Conservation (phyloP, 371 early-diverging fungal species). For the Mortierella sp. region DNA sequence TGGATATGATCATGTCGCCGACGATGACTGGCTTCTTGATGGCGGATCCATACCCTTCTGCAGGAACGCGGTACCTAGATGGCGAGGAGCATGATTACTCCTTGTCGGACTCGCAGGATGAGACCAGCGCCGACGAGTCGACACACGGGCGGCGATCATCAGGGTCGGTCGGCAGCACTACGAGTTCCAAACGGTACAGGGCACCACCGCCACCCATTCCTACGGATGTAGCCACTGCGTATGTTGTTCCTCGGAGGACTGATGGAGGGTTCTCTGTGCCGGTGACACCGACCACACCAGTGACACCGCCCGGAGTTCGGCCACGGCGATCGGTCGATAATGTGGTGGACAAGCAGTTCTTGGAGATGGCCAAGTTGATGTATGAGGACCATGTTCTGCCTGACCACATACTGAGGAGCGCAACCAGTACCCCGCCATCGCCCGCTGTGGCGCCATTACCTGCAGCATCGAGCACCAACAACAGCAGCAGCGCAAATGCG, state of each 20-base stretch:
- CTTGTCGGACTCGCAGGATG: constrained; percentile 6
- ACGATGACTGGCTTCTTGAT: constrained; percentile 43
- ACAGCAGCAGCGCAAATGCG: background rate
- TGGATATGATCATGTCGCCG: constrained; percentile 24
- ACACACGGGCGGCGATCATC: background rate
- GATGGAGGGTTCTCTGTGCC: constrained; percentile 10
- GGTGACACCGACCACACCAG: constrained; percentile 36
- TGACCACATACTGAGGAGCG: constrained; percentile 11
- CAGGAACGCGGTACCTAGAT: constrained; percentile 36
- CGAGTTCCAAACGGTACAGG: constrained; percentile 39
- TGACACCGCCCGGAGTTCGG: constrained; percentile 49
- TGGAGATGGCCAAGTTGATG: constrained; percentile 46
- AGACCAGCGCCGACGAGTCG: background rate
- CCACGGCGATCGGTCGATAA: constrained; percentile 48
- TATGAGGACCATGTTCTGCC: constrained; percentile 41
- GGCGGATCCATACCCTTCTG: constrained; percentile 52
- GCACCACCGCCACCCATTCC: constrained; percentile 56
- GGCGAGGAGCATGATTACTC: constrained; percentile 15
- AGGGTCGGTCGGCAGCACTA: constrained; percentile 3
- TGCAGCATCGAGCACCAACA: background rate
- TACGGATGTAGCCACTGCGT: constrained; percentile 7
- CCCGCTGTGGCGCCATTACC: background rate
- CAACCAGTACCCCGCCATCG: background rate
- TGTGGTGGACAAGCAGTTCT: constrained; percentile 33
- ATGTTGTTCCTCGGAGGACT: background rate